Percentiles rank a stretch among this genome's conserved stretches.
phyloP scores from a whole-genome alignment of 345 rosid species.

The Carallia pectinifolia region DNA sequence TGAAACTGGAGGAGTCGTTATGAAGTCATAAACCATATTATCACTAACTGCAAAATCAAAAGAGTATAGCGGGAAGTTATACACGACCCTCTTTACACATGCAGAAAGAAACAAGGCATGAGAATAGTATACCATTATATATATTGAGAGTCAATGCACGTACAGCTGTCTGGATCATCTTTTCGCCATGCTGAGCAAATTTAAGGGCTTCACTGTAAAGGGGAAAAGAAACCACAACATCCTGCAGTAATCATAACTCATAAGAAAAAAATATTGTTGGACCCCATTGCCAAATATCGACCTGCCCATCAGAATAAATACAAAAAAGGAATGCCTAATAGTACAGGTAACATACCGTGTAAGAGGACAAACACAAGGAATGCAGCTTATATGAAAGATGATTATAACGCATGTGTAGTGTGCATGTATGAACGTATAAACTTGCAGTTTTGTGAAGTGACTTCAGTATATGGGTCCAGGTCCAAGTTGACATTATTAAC shows the following conservation, averaged over 20 bases:
- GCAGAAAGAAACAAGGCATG: constrained; percentile 7
- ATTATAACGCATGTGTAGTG: no score
- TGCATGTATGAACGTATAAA: no score
- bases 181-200: constrained; percentile 64
- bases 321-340: neutral
- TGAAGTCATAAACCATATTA: constrained; percentile 47
- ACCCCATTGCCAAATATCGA: neutral
- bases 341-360: no score
- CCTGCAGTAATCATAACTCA: constrained; percentile 35
- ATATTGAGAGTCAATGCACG: constrained; percentile 66
- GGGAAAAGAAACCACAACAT: constrained; percentile 57
- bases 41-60: constrained; percentile 59
- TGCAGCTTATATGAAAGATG: no score
- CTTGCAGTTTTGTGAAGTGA: no score
- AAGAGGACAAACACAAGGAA: no score
- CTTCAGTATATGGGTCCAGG: no score
- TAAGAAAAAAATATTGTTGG: neutral
- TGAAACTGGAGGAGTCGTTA: constrained; percentile 56
- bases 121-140: constrained; percentile 44
- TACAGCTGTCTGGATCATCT: constrained; percentile 76
- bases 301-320: neutral
- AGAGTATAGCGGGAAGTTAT: constrained; percentile 21
- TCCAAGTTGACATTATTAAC: no score
- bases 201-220: constrained; percentile 59
- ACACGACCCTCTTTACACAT: constrained; percentile 6